Evolutionary conservation across 2,329 filamentous ascomycete species (phyloP).

Genomic region (Erysiphe neolycopersici): DNA sequence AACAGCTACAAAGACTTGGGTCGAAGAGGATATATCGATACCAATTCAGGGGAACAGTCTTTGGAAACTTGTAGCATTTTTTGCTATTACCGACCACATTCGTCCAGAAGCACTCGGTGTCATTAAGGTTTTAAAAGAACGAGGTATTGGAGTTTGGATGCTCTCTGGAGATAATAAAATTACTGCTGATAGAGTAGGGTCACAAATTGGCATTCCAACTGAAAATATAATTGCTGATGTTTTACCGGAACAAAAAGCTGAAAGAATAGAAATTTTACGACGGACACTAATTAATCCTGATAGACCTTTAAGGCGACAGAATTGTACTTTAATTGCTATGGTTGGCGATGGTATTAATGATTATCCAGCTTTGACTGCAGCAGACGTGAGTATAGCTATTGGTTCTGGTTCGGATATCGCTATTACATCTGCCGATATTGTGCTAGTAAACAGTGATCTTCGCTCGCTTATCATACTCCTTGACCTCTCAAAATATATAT

Average conservation of each 20-base stretch:
- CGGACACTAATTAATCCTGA: slow-evolving; percentile 4
- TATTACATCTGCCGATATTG: slow-evolving; percentile 56
- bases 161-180: slow-evolving; percentile 70
- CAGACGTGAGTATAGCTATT: slow-evolving; percentile 63
- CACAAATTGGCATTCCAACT: slow-evolving; percentile 43
- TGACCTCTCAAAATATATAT: slow-evolving; percentile 30
- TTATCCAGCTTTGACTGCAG: slow-evolving; percentile 50
- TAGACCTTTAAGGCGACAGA: slow-evolving; percentile 1
- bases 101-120: slow-evolving; percentile 43
- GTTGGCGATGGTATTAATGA: slow-evolving; percentile 77
- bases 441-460: slow-evolving; percentile 39
- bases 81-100: slow-evolving; percentile 60
- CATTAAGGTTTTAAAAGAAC: slow-evolving; percentile 33
- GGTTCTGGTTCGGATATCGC: slow-evolving; percentile 63
- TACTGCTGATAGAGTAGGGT: slow-evolving; percentile 60
- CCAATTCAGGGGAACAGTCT: too few species aligned
- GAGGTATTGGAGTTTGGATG: slow-evolving; percentile 63
- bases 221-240: slow-evolving; percentile 67
- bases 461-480: slow-evolving; percentile 30
- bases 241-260: slow-evolving; percentile 57
- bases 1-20: slow-evolving; percentile 19
- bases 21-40: not conserved
- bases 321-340: slow-evolving; percentile 42
- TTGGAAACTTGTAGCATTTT: slow-evolving; percentile 23
- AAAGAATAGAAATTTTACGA: slow-evolving; percentile 39